Conservation (phyloP, 768 basidiomycete genomes). For the Podaxis sp. region DNA sequence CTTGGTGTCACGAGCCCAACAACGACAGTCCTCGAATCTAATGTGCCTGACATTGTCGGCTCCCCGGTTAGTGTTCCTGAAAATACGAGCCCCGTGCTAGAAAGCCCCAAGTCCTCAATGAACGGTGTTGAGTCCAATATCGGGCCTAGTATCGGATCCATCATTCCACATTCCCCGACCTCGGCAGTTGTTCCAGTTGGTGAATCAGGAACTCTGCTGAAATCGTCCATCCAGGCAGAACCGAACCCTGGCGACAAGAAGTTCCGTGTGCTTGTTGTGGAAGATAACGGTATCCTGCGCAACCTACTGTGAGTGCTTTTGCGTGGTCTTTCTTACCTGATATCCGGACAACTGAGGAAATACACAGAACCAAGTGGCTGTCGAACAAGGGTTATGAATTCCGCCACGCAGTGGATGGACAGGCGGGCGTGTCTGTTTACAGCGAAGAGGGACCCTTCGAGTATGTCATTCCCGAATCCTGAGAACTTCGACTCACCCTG, state of each 20-base stretch:
- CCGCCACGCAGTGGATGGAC: conserved; percentile 80
- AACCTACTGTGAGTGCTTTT: conserved; percentile 64
- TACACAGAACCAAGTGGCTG: conserved; percentile 60
- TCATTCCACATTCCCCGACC: conserved; percentile 13
- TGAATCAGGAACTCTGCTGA: conserved; percentile 66
- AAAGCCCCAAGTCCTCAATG: conserved; percentile 33
- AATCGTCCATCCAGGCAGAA: conserved; percentile 54
- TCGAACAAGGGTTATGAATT: conserved; percentile 72
- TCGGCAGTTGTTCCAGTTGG: conserved; percentile 54
- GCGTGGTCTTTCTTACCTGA: conserved; percentile 5
- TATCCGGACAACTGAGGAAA: background rate
- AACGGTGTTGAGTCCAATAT: conserved; percentile 3
- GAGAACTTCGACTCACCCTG: conserved; percentile 4
- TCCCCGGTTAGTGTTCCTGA: background rate
- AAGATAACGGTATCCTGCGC: conserved; percentile 87
- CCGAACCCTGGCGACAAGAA: conserved; percentile 39
- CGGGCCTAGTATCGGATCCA: conserved; percentile 23
- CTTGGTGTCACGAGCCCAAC: background rate
- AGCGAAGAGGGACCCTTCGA: conserved; percentile 78
- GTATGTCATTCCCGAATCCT: conserved; percentile 44
- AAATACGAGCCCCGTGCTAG: background rate
- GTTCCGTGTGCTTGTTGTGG: conserved; percentile 78
- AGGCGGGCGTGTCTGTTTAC: conserved; percentile 79
- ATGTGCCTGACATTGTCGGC: background rate
- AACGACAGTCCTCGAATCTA: background rate